A percentile compares a stretch with the other conserved stretches of the same genome.
Conservation (phyloP, 192 early-diverging fungal genomes). For the Backusella morwellensis region DNA sequence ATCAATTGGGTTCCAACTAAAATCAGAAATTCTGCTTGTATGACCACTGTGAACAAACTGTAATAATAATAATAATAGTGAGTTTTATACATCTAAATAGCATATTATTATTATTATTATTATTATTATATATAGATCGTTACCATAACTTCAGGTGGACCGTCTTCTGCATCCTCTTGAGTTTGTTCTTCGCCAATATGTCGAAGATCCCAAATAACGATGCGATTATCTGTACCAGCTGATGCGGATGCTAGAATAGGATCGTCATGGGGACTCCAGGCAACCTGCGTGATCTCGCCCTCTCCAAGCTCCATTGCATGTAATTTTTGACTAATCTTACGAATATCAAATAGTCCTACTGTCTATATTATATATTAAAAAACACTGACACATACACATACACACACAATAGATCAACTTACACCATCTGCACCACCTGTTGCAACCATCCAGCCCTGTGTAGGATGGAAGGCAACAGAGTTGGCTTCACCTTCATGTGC, state of each 20-base stretch:
- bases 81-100: not conserved
- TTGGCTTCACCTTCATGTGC: conserved; percentile 96
- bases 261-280: conserved; percentile 91
- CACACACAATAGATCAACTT: not conserved
- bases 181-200: conserved; percentile 97
- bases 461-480: conserved; percentile 91
- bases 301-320: conserved; percentile 90
- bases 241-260: conserved; percentile 90
- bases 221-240: conserved; percentile 83
- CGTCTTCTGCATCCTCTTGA: conserved; percentile 97
- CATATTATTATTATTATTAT: no score
- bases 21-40: conserved; percentile 93
- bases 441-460: conserved; percentile 83
- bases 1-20: conserved; percentile 91
- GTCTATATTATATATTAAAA: conserved; percentile 46
- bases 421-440: conserved; percentile 94
- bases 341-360: conserved; percentile 93
- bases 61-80: not conserved
- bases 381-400: not conserved
- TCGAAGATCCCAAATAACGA: conserved; percentile 95
- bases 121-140: not conserved
- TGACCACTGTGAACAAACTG: conserved; percentile 98
- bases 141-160: conserved; percentile 94
- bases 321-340: conserved; percentile 82
- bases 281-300: conserved; percentile 88